Evolutionary conservation across 805 yeast genomes (phyloP).

Genomic region (Metschnikowia baotianmanensis): DNA sequence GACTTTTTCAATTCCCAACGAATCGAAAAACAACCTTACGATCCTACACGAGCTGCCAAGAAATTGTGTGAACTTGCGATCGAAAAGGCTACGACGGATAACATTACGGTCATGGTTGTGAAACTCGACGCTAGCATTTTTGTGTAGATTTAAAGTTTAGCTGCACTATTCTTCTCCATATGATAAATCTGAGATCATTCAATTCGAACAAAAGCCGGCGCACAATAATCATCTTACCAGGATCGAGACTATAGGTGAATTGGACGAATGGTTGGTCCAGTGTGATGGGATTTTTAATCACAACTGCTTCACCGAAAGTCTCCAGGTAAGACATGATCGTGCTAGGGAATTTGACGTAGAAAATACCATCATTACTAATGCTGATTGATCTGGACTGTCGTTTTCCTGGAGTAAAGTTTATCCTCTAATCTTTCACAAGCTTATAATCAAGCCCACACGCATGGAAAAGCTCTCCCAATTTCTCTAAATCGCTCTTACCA

Average conservation of each 20-base stretch:
- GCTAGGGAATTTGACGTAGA: slow-evolving; percentile 67
- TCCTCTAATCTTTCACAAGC: slow-evolving; percentile 40
- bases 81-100: slow-evolving; percentile 79
- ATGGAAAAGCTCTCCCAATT: slow-evolving; percentile 51
- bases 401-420: slow-evolving; percentile 47
- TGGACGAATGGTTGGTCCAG: slow-evolving; percentile 55
- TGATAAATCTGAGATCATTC: too few species aligned
- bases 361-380: slow-evolving; percentile 62
- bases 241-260: slow-evolving; percentile 61
- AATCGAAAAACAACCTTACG: slow-evolving; percentile 23
- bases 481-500: slow-evolving; percentile 27
- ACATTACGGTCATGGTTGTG: slow-evolving; percentile 90
- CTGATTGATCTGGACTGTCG: slow-evolving; percentile 54
- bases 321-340: slow-evolving; percentile 47
- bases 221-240: slow-evolving; percentile 46
- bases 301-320: slow-evolving; percentile 55
- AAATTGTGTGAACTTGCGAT: slow-evolving; percentile 71
- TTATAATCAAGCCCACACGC: slow-evolving; percentile 67
- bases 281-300: slow-evolving; percentile 54
- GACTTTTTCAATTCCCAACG: slow-evolving; percentile 36
- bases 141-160: slow-evolving; percentile 2
- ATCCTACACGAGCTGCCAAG: slow-evolving; percentile 67
- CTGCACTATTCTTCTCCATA: too few species aligned
- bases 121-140: slow-evolving; percentile 48
- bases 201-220: slow-evolving; percentile 53